A percentile compares a stretch with the other conserved stretches of the same genome.
phyloP scores from a whole-genome alignment of 495 filamentous ascomycete genomes.

The Xylaria cubensis region DNA sequence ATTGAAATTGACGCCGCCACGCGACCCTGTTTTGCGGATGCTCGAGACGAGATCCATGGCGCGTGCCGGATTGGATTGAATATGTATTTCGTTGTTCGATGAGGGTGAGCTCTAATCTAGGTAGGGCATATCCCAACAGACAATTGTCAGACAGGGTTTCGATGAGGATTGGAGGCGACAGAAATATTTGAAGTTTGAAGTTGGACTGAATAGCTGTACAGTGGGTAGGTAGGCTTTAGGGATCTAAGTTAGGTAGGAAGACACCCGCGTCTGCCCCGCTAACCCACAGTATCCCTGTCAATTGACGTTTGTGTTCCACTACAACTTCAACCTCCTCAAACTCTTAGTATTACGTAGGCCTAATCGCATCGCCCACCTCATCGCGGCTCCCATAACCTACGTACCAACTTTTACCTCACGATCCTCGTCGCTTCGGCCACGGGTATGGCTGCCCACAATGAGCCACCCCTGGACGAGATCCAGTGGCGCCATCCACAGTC shows the following conservation, averaged over 20 bases:
- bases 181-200: background rate
- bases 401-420: background rate
- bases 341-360: background rate
- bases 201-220: background rate
- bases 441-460: conserved; percentile 49
- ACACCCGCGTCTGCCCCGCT: background rate
- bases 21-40: conserved; percentile 90
- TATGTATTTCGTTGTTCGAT: background rate
- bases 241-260: background rate
- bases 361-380: background rate
- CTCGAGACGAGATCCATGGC: conserved; percentile 92
- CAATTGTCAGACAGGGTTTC: background rate
- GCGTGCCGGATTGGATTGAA: background rate
- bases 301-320: conserved; percentile 24
- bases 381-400: background rate
- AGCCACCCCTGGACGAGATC: conserved; percentile 76
- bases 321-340: conserved; percentile 16
- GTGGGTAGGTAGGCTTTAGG: no score
- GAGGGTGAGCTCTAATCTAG: background rate
- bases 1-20: conserved; percentile 92
- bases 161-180: background rate
- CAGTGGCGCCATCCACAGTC: conserved; percentile 71
- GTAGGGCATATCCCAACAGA: background rate
- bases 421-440: background rate
- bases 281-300: conserved; percentile 13